Conservation (phyloP, 176 grass and related monocot genomes). For the Avena sativa region DNA sequence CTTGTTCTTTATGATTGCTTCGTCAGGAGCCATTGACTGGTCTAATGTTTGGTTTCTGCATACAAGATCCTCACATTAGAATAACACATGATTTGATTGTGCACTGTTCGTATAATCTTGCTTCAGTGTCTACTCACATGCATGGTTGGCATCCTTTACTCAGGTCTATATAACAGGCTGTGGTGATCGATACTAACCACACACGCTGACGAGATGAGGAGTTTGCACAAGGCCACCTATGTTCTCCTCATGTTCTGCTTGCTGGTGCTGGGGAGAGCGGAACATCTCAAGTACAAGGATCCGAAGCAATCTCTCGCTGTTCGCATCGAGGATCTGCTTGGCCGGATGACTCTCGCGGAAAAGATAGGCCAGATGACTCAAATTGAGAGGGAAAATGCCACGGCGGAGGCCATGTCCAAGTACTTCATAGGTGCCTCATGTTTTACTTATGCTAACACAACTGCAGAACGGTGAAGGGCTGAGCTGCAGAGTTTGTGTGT, state of each 20-base stretch:
- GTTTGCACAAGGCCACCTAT: constrained; percentile 39
- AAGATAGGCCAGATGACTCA: constrained; percentile 90
- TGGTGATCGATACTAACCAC: constrained; percentile 25
- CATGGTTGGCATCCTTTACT: constrained; percentile 18
- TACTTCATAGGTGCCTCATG: constrained; percentile 66
- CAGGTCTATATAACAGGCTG: constrained; percentile 39
- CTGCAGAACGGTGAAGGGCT: background rate
- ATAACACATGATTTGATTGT: background rate
- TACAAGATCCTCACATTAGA: background rate
- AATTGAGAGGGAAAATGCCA: constrained; percentile 64
- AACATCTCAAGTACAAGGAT: constrained; percentile 69
- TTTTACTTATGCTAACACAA: background rate
- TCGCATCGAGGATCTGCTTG: constrained; percentile 66
- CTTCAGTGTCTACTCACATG: constrained; percentile 7
- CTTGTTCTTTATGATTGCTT: constrained; percentile 22
- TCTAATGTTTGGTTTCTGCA: constrained; percentile 4
- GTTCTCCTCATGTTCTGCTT: constrained; percentile 52
- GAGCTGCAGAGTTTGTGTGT: background rate
- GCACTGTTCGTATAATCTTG: constrained; percentile 18
- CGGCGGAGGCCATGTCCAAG: constrained; percentile 57
- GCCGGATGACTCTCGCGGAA: constrained; percentile 76
- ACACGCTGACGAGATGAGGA: constrained; percentile 50
- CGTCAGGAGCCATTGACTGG: constrained; percentile 13
- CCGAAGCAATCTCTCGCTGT: constrained; percentile 59
- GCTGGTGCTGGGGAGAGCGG: constrained; percentile 23